Conservation (phyloP, 202 grass and related monocot genomes). For the Cymbopogon flexuosus region DNA sequence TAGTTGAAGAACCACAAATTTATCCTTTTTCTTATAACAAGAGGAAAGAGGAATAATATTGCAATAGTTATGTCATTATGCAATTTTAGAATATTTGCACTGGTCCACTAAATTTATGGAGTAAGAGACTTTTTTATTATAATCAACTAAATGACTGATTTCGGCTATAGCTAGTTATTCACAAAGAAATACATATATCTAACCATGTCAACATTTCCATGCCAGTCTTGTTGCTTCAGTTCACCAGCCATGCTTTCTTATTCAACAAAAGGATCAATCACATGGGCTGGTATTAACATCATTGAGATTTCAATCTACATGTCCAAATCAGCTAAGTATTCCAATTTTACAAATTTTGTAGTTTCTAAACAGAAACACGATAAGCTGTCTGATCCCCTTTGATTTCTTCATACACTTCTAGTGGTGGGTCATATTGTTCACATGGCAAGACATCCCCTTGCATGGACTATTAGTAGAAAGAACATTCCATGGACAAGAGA, state of each 20-base stretch:
- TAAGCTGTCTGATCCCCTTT: constrained; percentile 22
- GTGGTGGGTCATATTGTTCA: constrained; percentile 15
- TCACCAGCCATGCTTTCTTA: too few species aligned
- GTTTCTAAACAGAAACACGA: neutral
- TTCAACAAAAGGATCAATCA: too few species aligned
- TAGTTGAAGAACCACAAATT: neutral
- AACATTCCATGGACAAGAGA: constrained; percentile 21
- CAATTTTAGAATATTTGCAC: neutral
- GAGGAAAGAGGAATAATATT: neutral
- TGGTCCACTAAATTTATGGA: neutral
- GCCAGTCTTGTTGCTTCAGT: neutral
- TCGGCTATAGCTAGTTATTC: too few species aligned
- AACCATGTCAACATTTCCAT: constrained; percentile 31
- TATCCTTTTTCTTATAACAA: neutral
- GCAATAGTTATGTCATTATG: neutral
- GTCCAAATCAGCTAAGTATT: neutral
- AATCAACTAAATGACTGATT: neutral
- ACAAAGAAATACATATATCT: neutral
- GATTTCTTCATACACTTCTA: neutral
- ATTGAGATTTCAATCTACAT: too few species aligned
- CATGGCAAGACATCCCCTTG: constrained; percentile 12
- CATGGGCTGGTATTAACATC: too few species aligned
- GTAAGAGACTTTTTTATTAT: neutral
- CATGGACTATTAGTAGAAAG: neutral
- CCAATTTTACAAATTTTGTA: constrained; percentile 2